Percentiles rank a stretch among this genome's conserved stretches.
Evolutionary conservation across 2,329 filamentous ascomycete genomes (phyloP).

Genomic region (Exophiala dermatitidis): DNA sequence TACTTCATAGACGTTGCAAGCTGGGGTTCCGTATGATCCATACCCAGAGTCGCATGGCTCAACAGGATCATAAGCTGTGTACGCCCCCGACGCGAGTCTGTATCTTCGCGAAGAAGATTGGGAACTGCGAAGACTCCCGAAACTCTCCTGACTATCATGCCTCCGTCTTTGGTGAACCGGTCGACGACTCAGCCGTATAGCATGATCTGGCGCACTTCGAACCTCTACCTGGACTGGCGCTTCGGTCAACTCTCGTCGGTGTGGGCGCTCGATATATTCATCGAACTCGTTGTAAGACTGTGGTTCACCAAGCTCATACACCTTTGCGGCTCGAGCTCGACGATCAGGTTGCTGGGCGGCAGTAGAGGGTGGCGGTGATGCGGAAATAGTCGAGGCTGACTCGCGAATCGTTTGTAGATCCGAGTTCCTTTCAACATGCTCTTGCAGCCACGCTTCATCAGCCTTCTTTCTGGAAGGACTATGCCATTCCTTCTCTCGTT

Average conservation of each 20-base stretch:
- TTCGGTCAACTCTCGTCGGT: conserved; percentile 5
- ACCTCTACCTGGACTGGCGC: conserved; percentile 15
- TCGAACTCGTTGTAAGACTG: background rate
- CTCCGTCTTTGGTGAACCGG: conserved; percentile 10
- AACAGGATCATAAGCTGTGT: conserved; percentile 14
- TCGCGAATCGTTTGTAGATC: conserved; percentile 22
- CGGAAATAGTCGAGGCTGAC: conserved; percentile 8
- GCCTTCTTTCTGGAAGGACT: conserved; percentile 22
- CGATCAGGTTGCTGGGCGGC: conserved; percentile 3
- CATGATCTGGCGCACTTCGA: conserved; percentile 7
- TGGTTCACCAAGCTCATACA: conserved; percentile 8
- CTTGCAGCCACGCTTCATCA: conserved; percentile 24
- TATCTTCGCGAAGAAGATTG: conserved; percentile 15
- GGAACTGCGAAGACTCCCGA: conserved; percentile 17
- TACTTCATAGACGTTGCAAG: conserved; percentile 13
- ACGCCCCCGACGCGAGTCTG: conserved; percentile 9
- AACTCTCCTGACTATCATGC: conserved; percentile 24
- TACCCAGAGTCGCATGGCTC: conserved; percentile 22
- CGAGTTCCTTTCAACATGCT: conserved; percentile 21
- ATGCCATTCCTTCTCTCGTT: conserved; percentile 24
- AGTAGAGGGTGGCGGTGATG: conserved; percentile 8
- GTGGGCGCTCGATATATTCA: conserved; percentile 4
- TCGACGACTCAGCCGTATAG: conserved; percentile 6
- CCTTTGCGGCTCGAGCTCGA: conserved; percentile 4
- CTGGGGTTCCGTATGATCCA: conserved; percentile 21